Conservation (phyloP, 1,284 basidiomycete genomes). For the Cryptococcus jaspeensis region DNA sequence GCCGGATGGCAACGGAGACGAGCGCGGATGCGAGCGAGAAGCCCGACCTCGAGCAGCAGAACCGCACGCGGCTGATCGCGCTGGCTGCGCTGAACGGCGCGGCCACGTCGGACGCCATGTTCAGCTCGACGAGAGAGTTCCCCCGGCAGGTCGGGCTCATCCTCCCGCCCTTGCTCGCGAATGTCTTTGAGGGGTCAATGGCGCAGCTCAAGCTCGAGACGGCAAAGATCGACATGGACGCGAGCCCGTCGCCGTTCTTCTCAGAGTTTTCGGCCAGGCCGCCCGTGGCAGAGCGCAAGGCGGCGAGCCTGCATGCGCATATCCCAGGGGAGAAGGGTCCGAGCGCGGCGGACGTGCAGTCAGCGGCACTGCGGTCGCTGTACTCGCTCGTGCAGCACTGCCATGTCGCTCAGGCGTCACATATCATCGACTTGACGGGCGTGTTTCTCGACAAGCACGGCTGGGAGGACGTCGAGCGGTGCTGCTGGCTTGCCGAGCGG, state of each 20-base stretch:
- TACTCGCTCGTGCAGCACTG: conserved; percentile 73
- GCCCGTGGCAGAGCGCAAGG: conserved; percentile 72
- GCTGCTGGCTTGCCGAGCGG: conserved; percentile 76
- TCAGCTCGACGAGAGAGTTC: conserved; percentile 73
- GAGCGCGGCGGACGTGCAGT: conserved; percentile 67
- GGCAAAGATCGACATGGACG: conserved; percentile 62
- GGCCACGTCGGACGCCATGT: conserved; percentile 79
- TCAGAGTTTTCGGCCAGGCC: conserved; percentile 70
- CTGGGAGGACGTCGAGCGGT: conserved; percentile 74
- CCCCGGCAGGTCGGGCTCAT: conserved; percentile 69
- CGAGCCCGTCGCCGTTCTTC: conserved; percentile 68
- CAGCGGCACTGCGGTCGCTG: conserved; percentile 69
- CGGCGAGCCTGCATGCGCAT: conserved; percentile 82
- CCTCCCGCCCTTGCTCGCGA: conserved; percentile 70
- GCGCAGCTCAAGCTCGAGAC: conserved; percentile 66
- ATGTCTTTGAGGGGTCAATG: conserved; percentile 66
- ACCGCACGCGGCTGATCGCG: conserved; percentile 78
- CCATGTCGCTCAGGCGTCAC: conserved; percentile 67
- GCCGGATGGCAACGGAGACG: conserved; percentile 59
- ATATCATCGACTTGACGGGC: conserved; percentile 69
- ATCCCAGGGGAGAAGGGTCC: conserved; percentile 85
- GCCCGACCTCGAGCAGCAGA: conserved; percentile 32
- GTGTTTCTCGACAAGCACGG: conserved; percentile 64
- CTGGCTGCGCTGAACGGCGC: conserved; percentile 79
- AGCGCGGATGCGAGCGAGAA: conserved; percentile 21